phyloP scores from a whole-genome alignment of 2,329 filamentous ascomycete species.

The Dendrostoma leiphaemia region DNA sequence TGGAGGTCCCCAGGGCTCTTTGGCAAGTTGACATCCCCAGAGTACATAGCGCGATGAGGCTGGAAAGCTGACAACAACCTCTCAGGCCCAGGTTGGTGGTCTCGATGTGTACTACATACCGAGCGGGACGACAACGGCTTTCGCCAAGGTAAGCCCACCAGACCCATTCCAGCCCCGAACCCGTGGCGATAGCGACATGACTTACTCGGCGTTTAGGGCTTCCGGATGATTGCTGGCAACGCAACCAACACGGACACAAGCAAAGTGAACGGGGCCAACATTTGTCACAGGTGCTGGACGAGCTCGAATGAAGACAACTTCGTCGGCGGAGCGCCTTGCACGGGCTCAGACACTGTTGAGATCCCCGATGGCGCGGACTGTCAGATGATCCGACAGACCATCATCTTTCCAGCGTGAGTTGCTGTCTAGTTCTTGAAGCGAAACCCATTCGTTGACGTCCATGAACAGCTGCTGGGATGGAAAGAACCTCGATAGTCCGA shows the following conservation, averaged over 20 bases:
- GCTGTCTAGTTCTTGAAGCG: no score
- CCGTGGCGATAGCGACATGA: no score
- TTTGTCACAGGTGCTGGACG: slow-evolving; percentile 48
- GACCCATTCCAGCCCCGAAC: no score
- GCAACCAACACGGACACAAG: slow-evolving; percentile 39
- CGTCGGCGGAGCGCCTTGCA: slow-evolving; percentile 48
- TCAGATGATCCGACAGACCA: slow-evolving; percentile 53
- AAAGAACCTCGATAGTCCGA: slow-evolving; percentile 19
- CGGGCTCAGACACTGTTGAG: slow-evolving; percentile 47
- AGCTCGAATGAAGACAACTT: slow-evolving; percentile 44
- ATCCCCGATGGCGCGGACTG: slow-evolving; percentile 43
- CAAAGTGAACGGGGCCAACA: slow-evolving; percentile 37
- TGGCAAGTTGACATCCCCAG: slow-evolving; percentile 26
- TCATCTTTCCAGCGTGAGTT: slow-evolving; percentile 43
- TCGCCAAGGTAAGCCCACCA: slow-evolving; percentile 32
- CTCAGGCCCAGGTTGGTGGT: slow-evolving; percentile 34
- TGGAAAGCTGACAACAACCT: background rate
- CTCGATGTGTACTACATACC: slow-evolving; percentile 45
- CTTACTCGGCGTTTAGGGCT: slow-evolving; percentile 31
- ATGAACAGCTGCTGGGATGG: slow-evolving; percentile 12
- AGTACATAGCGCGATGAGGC: background rate
- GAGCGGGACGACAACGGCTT: slow-evolving; percentile 39
- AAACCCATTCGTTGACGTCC: slow-evolving; percentile 13
- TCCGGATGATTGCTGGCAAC: slow-evolving; percentile 46
- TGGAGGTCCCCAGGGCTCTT: slow-evolving; percentile 41